Conservation (phyloP, 495 filamentous ascomycete species). For the Friedmanniomyces simplex region DNA sequence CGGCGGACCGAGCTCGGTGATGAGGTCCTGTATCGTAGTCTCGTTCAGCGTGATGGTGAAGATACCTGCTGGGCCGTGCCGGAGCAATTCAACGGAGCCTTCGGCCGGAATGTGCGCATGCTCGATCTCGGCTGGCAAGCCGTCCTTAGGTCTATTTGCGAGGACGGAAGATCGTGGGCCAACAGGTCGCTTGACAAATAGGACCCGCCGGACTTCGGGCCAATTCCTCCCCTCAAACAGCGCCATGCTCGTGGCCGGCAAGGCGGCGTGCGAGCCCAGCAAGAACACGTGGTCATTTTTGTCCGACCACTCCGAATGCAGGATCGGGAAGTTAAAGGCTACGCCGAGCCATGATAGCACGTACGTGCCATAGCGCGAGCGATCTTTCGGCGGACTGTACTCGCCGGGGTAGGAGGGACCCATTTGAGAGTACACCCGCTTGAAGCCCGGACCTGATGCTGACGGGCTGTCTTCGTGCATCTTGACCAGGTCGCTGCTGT, state of each 20-base stretch:
- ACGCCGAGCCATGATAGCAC: constrained; percentile 89
- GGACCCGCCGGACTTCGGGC: constrained; percentile 61
- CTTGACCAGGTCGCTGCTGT: constrained; percentile 73
- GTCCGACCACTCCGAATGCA: constrained; percentile 63
- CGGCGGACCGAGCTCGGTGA: constrained; percentile 85
- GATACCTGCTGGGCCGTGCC: constrained; percentile 42
- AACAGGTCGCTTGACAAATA: constrained; percentile 64
- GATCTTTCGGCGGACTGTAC: constrained; percentile 53
- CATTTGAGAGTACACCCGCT: constrained; percentile 82
- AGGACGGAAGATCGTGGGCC: constrained; percentile 51
- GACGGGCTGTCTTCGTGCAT: constrained; percentile 34
- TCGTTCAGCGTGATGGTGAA: constrained; percentile 64
- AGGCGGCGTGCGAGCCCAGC: constrained; percentile 65
- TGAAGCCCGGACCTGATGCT: constrained; percentile 62
- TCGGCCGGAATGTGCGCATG: constrained; percentile 61
- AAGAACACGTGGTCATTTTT: constrained; percentile 77
- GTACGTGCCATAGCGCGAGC: constrained; percentile 51
- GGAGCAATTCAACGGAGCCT: constrained; percentile 65
- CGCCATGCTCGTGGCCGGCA: constrained; percentile 69
- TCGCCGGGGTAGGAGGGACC: constrained; percentile 89
- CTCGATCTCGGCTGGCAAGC: constrained; percentile 68
- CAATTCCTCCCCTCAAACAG: constrained; percentile 84
- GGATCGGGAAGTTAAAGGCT: constrained; percentile 79
- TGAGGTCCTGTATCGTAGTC: constrained; percentile 81
- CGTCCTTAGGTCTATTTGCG: constrained; percentile 51